phyloP scores from a whole-genome alignment of 768 basidiomycete genomes.

The Baorangia bicolor region DNA sequence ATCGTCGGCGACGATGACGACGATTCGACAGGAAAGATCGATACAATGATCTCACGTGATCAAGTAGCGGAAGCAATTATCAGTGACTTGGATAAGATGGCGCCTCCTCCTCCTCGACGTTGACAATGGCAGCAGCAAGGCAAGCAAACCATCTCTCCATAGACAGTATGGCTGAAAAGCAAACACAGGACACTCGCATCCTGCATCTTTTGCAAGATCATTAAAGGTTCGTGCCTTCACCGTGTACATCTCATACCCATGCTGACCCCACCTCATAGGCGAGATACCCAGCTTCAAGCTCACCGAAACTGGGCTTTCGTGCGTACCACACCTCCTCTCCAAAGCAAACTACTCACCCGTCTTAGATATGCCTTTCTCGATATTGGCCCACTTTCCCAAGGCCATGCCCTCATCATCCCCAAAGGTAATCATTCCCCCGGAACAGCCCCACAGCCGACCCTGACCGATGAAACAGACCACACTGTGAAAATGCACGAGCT shows the following conservation, averaged over 20 bases:
- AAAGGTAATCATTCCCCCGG: slow-evolving; percentile 59
- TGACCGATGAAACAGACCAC: slow-evolving; percentile 58
- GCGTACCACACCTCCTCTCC: slow-evolving; percentile 27
- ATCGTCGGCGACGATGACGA: slow-evolving; percentile 8
- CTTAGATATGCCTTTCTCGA: slow-evolving; percentile 86
- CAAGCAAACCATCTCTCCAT: not conserved
- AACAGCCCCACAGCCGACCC: no score
- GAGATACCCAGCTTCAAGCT: slow-evolving; percentile 90
- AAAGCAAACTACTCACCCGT: no score
- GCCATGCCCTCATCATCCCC: slow-evolving; percentile 90
- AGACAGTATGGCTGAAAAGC: not conserved
- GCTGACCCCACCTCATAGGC: slow-evolving; percentile 43
- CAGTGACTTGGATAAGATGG: slow-evolving; percentile 6
- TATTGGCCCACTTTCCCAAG: slow-evolving; percentile 85
- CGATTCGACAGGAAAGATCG: not conserved
- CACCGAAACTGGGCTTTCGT: slow-evolving; percentile 72
- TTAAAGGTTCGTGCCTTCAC: slow-evolving; percentile 58
- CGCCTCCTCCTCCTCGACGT: not conserved
- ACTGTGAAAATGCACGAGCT: slow-evolving; percentile 82
- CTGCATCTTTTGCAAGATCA: slow-evolving; percentile 95
- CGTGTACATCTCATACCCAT: not conserved
- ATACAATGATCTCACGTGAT: slow-evolving; percentile 1
- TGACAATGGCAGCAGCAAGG: slow-evolving; percentile 24
- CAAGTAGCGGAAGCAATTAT: not conserved
- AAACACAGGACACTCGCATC: slow-evolving; percentile 48